phyloP scores from a whole-genome alignment of 192 early-diverging fungal genomes.

The Coemansia sp. region DNA sequence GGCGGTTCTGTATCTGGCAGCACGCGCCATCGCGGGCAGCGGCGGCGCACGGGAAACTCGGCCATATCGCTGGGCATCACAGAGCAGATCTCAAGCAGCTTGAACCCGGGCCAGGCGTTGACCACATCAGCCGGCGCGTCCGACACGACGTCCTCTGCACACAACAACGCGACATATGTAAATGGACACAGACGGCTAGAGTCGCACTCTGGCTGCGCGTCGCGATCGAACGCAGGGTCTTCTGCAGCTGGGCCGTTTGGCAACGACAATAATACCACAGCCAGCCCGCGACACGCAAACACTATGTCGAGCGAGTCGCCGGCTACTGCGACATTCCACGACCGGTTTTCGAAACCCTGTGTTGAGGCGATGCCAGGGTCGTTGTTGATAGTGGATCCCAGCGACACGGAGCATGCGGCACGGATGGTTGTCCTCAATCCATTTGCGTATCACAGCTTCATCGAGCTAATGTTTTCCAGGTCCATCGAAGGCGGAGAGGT shows the following conservation, averaged over 20 bases:
- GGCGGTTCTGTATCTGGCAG: conserved; percentile 4
- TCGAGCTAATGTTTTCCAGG: conserved; percentile 47
- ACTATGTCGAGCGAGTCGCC: background rate
- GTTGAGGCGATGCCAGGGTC: conserved; percentile 42
- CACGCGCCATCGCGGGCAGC: conserved; percentile 13
- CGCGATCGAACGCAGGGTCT: too few species aligned
- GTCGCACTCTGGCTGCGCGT: background rate
- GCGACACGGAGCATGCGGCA: conserved; percentile 23
- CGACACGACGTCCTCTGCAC: background rate
- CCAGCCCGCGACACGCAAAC: background rate
- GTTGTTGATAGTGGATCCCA: conserved; percentile 40
- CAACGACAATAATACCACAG: background rate
- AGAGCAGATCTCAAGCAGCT: conserved; percentile 11
- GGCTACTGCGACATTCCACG: conserved; percentile 1
- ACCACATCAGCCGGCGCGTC: background rate
- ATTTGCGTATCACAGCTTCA: conserved; percentile 39
- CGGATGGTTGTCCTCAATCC: conserved; percentile 51
- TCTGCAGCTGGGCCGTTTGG: background rate
- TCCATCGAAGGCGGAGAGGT: conserved; percentile 19
- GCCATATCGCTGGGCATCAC: conserved; percentile 7
- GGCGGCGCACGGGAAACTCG: conserved; percentile 27
- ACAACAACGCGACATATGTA: background rate
- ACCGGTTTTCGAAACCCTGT: conserved; percentile 27
- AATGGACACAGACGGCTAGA: background rate
- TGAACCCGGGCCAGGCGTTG: background rate